Base-by-base conservation (phyloP, 495 filamentous ascomycete genomes). In the Oidiodendron maius region DNA sequence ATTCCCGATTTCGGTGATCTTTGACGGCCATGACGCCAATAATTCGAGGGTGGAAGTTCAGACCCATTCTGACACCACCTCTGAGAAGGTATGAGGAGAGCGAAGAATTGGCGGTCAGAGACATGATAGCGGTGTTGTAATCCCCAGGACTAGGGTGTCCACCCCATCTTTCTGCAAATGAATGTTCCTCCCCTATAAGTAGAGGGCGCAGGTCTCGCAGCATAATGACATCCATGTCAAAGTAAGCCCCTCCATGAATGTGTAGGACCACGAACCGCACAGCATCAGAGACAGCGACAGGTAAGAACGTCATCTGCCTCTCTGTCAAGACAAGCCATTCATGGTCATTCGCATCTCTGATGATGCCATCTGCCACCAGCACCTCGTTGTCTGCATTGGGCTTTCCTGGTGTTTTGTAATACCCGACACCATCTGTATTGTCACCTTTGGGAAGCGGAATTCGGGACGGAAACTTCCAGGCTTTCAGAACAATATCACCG, bases 41-140 rank as follows among this genome's bases (percentile, higher is more conserved):
- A 2, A 78, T 70, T 5, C 71, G 59, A 0, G 76, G 76, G 48
- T 80, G 76, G 59, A 76, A 80, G 44, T 79, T 79, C 38, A 80
- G 60, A 1, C 76, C 76, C 76, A 80, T 80, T 21, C 76, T 65
- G 13, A 79, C 70, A 9, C 75, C 76, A 18, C 76, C 76, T 30
- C 73, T 69, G 13, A 80, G 62, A 0, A 80, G 66, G 46, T 80
- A 79, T 0, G 72, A 72, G 2, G 75, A 77, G 3, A 79, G 60
- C 1, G 72, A 73, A 0, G 71, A 76, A 43, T 79, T 79, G 16
- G 76, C 74, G 11, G 68, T 69, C 13, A 80, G 64, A 12, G 76
- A 74, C 61, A 79, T 74, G 51, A 80, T 69, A 12, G 76, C 76
- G 1, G 76, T 80, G 58, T 80, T 80, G 61, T 77, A 80, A 47